These are phyloP conservation scores for Colletotrichum gloeosporioides DNA, from an alignment of 2,329 filamentous ascomycete species.

Conservation along the genomic window DNA sequence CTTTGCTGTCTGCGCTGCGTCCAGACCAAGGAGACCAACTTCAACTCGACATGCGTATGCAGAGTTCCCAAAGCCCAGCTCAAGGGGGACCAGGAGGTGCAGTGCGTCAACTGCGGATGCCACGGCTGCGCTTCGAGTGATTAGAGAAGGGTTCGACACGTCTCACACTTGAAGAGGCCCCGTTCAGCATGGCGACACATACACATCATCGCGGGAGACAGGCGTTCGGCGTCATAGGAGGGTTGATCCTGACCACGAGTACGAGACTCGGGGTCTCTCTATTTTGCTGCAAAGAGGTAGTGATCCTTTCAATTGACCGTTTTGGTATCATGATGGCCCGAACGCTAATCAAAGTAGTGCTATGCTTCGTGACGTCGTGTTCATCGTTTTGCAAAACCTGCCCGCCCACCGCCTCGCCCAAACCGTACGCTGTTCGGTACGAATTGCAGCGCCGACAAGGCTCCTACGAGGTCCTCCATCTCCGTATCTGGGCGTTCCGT, in stretches of 20 bases:
- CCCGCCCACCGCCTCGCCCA: conserved; percentile 59
- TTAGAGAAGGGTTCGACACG: conserved; percentile 44
- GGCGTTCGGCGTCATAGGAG: conserved; percentile 17
- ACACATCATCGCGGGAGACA: neutral
- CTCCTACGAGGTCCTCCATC: conserved; percentile 68
- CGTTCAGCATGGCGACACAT: neutral
- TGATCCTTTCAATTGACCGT: conserved; percentile 37
- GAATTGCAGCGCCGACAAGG: conserved; percentile 76
- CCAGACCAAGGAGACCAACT: conserved; percentile 99
- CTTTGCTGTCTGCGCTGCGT: conserved; percentile 95
- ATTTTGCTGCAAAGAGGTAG: conserved; percentile 37
- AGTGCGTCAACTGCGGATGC: conserved; percentile 96
- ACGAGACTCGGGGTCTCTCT: neutral
- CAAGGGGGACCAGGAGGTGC: conserved; percentile 87
- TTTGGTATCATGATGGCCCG: conserved; percentile 32
- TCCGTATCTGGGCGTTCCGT: conserved; percentile 46
- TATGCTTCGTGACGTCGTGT: conserved; percentile 13
- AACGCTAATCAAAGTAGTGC: conserved; percentile 24
- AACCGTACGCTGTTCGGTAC: conserved; percentile 72
- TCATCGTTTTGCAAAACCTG: conserved; percentile 58
- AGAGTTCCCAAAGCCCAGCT: conserved; percentile 88
- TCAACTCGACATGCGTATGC: conserved; percentile 96
- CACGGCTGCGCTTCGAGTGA: conserved; percentile 88
- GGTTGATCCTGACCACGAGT: neutral
- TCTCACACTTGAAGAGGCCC: neutral